Percentiles rank a stretch among this genome's conserved stretches.
These are phyloP conservation scores for Sugiyamaella sp. DNA, from an alignment of 1,139 yeast genomes.

Conservation along the genomic window DNA sequence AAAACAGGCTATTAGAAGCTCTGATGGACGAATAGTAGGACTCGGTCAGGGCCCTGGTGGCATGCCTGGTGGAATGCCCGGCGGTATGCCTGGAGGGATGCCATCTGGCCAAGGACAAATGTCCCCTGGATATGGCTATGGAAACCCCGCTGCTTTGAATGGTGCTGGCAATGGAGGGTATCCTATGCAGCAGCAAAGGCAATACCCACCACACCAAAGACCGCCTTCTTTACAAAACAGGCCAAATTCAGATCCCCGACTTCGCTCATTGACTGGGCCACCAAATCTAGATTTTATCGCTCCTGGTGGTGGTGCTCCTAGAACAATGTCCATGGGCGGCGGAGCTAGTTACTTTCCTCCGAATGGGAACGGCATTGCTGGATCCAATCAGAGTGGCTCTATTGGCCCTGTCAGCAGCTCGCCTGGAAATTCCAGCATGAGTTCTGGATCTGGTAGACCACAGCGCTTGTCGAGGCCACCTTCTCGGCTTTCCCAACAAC, in stretches of 20 bases:
- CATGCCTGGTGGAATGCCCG: constrained; percentile 21
- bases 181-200: constrained; percentile 11
- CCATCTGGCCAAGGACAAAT: no score
- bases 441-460: not conserved
- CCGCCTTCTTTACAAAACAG: constrained; percentile 11
- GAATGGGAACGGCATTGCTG: constrained; percentile 9
- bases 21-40: constrained; percentile 30
- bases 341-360: constrained; percentile 4
- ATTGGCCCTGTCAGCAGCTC: not conserved
- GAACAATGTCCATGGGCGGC: constrained; percentile 28
- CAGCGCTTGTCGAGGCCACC: constrained; percentile 27
- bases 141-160: constrained; percentile 18
- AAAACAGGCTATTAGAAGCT: constrained; percentile 32
- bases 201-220: constrained; percentile 7
- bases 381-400: no score
- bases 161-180: not conserved
- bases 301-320: not conserved
- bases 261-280: constrained; percentile 19
- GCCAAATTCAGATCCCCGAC: constrained; percentile 16
- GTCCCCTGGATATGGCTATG: constrained; percentile 21
- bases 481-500: constrained; percentile 25
- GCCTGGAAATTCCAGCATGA: not conserved
- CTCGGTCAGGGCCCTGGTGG: constrained; percentile 23
- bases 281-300: constrained; percentile 3
- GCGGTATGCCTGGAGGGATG: no score